phyloP scores from a whole-genome alignment of 345 rosid species.

The Citropsis articulata region DNA sequence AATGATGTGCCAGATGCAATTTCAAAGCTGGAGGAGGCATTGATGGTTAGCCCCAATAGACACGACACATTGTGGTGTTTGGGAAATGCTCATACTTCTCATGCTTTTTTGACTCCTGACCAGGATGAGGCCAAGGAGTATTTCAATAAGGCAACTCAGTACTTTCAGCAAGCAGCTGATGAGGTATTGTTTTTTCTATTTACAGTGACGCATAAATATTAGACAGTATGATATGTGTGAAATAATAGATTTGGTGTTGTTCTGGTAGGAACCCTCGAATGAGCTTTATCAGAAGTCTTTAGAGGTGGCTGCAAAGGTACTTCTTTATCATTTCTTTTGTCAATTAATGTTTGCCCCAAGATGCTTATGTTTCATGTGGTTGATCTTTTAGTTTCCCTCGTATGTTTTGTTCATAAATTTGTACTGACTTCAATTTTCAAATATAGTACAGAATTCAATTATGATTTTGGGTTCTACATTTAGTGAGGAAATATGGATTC shows the following conservation, averaged over 20 bases:
- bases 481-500: background rate
- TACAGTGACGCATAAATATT: background rate
- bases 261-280: constrained; percentile 78
- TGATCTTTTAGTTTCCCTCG: background rate
- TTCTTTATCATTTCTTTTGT: constrained; percentile 5
- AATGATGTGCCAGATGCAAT: constrained; percentile 55
- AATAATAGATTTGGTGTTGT: constrained; percentile 9
- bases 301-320: constrained; percentile 73
- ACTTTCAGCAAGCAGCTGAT: constrained; percentile 70
- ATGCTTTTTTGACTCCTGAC: constrained; percentile 68
- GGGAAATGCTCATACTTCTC: constrained; percentile 82
- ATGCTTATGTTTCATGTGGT: background rate
- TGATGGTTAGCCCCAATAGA: constrained; percentile 51
- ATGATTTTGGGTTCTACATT: background rate
- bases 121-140: constrained; percentile 54
- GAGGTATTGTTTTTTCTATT: constrained; percentile 38
- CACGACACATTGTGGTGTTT: constrained; percentile 83
- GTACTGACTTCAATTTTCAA: background rate
- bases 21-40: constrained; percentile 84
- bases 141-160: constrained; percentile 63
- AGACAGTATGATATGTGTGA: background rate
- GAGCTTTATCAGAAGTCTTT: constrained; percentile 67
- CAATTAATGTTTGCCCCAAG: background rate
- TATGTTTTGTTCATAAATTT: background rate
- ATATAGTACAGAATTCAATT: background rate